Base-by-base conservation (phyloP, 2,329 filamentous ascomycete genomes). In the Pseudogymnoascus sp. region DNA sequence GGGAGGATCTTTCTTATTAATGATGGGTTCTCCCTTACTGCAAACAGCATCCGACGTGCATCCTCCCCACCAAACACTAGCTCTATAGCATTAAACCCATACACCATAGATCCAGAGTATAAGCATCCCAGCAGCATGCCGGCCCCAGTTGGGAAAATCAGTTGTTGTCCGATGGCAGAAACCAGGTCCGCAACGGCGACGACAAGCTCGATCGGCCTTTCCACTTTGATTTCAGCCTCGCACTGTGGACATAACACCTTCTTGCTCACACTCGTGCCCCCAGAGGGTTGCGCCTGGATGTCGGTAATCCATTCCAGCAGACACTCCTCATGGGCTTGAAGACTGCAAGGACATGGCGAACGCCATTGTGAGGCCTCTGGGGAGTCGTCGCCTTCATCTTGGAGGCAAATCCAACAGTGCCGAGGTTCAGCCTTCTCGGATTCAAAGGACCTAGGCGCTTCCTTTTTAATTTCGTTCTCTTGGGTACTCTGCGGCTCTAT, bases 241-340 rank as follows among this genome's bases (percentile, higher is more conserved):
- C 94, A 99, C 63, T 95, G 89, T 2, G 92, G 92, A 70, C 94
- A 99, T 59, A 82, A 76, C 64, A 96, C 83, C 63, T 85, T 84
- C 59, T 83, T 82, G 71, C 77, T 71, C 70, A 81, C 73, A 61
- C 73, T 71, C 72, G 65, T 75, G 72, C 64, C 76, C 74, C 62
- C 76, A 37, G 19, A 23, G 69, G 15, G 80, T 74, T 75, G 79
- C 1, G 82, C 81, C 74, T 96, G 91, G 69, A 90, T 83, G 70
- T 96, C 90, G n/a, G 89, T 87, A 15, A 97, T 87, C 92, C 92
- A 99, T 68, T 90, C 88, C 37, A 97, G 79, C 65, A 97, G 80
- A 71, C 92, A 96, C 62, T 84, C 82, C 71, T 97, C 91, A 71
- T 99, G 94, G 1, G 92, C 94, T 60, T 89, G 89, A 37, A 99